These are phyloP conservation scores for Dimargaris xerosporica DNA, from an alignment of 192 early-diverging fungal species.

Conservation along the genomic window DNA sequence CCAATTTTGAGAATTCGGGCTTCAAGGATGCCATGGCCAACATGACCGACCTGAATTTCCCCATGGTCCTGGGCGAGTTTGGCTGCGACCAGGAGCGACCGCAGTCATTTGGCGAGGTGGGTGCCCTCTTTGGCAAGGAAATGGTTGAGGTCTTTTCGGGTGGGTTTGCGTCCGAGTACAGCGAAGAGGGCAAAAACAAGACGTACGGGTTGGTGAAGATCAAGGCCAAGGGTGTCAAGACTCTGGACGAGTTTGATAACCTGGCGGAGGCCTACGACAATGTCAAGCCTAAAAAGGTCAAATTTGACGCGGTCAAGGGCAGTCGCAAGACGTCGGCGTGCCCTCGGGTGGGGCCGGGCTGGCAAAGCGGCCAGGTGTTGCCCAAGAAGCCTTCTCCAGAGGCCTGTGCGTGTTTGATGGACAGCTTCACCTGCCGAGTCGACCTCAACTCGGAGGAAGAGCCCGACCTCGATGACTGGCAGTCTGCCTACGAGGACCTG, in stretches of 20 bases:
- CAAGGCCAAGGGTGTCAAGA: conserved; percentile 23
- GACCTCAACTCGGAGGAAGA: conserved; percentile 16
- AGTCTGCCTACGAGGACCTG: conserved; percentile 21
- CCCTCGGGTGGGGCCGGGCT: conserved; percentile 29
- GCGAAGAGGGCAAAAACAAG: conserved; percentile 45
- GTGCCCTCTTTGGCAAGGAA: conserved; percentile 45
- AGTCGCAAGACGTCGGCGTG: conserved; percentile 27
- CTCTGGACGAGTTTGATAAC: conserved; percentile 39
- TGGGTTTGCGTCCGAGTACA: conserved; percentile 59
- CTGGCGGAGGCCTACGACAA: conserved; percentile 29
- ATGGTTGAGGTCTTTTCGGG: conserved; percentile 51
- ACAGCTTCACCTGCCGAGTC: conserved; percentile 35
- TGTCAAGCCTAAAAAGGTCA: conserved; percentile 36
- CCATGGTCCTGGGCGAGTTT: conserved; percentile 57
- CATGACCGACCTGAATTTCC: conserved; percentile 42
- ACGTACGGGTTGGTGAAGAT: conserved; percentile 50
- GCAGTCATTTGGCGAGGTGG: conserved; percentile 48
- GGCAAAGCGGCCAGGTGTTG: conserved; percentile 36
- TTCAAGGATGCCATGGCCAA: conserved; percentile 50
- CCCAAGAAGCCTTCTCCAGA: conserved; percentile 46
- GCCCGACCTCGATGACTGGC: conserved; percentile 18
- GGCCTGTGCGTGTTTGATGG: conserved; percentile 48
- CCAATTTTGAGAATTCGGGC: conserved; percentile 44
- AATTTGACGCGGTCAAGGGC: conserved; percentile 35
- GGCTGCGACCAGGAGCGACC: conserved; percentile 56